Evolutionary conservation across 1,139 yeast species (phyloP), one percentile per base, ranked within the genome.

Genomic region (Lodderomyces parapsilosis): DNA sequence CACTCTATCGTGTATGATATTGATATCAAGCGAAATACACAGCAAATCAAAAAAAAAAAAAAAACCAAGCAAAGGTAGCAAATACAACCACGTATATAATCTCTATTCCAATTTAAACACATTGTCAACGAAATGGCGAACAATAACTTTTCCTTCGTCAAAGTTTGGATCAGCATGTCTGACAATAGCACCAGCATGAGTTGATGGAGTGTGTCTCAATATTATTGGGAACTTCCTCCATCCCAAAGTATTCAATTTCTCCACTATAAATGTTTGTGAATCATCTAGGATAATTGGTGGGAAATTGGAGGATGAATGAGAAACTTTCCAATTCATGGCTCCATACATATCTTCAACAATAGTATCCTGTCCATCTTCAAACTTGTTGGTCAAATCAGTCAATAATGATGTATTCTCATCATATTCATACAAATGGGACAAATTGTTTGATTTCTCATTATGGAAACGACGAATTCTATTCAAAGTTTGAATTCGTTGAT

Each of bases 131-230:
- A 86, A 83, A 59, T 88, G 96, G 34, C 63, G 62, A 15, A 88
- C 76, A 3, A 85, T 86, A 1, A 70, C 58, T 54, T 80, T 76
- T 0, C 96, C 96, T 59, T 88, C 95, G 27, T 66, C 78, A 47
- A 76, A 80, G 18, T 68, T 61, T 18, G 75, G 73, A 30, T 76
- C 76, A 11, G 63, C 63, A 46, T 73, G 77, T 44, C 95, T 73
- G 32, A 83, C 86, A 46, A 88, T 85, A 1, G 88, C 83, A 2
- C 93, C 95, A 2, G 96, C 89, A 56, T 88, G 96, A 0, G 94
- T 76, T 40, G 81, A 77, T 41, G 73, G 73, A 3, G 93, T 82
- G 27, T 75, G 66, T 37, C 84, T 73, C 42, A 88, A 83, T 47
- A 85, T 73, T 23, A 87, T 74, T 0, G 94, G 94, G 56, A 59